These are phyloP conservation scores for Mycena metata DNA, from an alignment of 768 basidiomycete genomes.

Conservation along the genomic window DNA sequence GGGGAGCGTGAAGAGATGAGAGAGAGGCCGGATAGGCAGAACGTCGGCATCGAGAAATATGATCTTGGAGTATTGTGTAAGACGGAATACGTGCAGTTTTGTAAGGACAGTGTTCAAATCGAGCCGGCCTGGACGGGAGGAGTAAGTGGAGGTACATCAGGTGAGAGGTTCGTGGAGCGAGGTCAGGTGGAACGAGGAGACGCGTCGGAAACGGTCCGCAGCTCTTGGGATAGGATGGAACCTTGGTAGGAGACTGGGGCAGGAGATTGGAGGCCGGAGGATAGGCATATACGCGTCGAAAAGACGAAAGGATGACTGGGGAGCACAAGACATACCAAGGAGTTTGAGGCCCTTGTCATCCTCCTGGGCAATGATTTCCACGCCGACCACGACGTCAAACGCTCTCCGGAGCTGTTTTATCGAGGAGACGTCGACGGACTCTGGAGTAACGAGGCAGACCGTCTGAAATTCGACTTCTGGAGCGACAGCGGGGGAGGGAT, in stretches of 20 bases:
- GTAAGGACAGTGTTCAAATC: slow-evolving; percentile 96
- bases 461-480: slow-evolving; percentile 81
- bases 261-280: background rate
- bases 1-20: slow-evolving; percentile 89
- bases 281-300: slow-evolving; percentile 41
- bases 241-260: background rate
- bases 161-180: slow-evolving; percentile 25
- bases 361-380: slow-evolving; percentile 86
- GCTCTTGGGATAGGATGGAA: slow-evolving; percentile 11
- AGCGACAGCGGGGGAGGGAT: slow-evolving; percentile 67
- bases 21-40: slow-evolving; percentile 88
- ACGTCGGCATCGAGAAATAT: slow-evolving; percentile 95
- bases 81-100: slow-evolving; percentile 95
- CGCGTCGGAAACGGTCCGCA: slow-evolving; percentile 37
- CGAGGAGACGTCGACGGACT: slow-evolving; percentile 87
- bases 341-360: slow-evolving; percentile 77
- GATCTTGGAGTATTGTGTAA: slow-evolving; percentile 87
- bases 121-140: slow-evolving; percentile 78
- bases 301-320: background rate
- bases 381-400: slow-evolving; percentile 90
- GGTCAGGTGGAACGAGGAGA: slow-evolving; percentile 22
- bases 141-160: slow-evolving; percentile 26
- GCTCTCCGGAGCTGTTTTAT: slow-evolving; percentile 84
- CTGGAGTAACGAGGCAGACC: slow-evolving; percentile 94
- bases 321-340: slow-evolving; percentile 74